A percentile compares a stretch with the other conserved stretches of the same genome.
These are phyloP conservation scores for Silene conica DNA, from an alignment of 148 eudicot genomes.

Conservation along the genomic window DNA sequence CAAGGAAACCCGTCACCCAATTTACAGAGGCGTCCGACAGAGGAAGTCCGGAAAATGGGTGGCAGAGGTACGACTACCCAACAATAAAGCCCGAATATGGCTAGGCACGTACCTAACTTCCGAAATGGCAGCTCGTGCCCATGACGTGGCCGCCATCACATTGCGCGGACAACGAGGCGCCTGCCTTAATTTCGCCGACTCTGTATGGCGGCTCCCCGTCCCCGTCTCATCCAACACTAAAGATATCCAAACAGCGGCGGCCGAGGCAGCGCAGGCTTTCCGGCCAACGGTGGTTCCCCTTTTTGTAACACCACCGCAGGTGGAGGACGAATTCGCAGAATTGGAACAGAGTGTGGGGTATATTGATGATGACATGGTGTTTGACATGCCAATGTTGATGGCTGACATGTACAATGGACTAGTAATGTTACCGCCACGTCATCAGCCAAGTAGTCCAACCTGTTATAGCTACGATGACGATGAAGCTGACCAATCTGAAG, in stretches of 20 bases:
- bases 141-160: conserved; percentile 76
- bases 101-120: conserved; percentile 69
- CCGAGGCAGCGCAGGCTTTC: conserved; percentile 58
- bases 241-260: conserved; percentile 70
- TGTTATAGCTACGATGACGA: neutral
- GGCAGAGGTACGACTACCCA: conserved; percentile 75
- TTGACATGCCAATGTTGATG: conserved; percentile 48
- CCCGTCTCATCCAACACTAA: conserved; percentile 39
- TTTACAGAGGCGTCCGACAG: conserved; percentile 64
- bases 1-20: conserved; percentile 78
- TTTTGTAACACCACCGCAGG: neutral
- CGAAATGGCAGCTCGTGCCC: conserved; percentile 94
- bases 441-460: no score
- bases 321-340: neutral
- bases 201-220: conserved; percentile 54
- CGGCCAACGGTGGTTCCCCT: neutral
- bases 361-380: conserved; percentile 49
- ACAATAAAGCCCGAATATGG: conserved; percentile 69
- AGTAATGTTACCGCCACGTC: conserved; percentile 27
- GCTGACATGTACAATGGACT: conserved; percentile 66
- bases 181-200: conserved; percentile 74
- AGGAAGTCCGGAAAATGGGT: conserved; percentile 75
- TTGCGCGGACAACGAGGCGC: conserved; percentile 44
- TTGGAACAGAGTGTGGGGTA: conserved; percentile 1
- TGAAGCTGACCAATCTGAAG: conserved; percentile 18